Evolutionary conservation across 805 yeast species (phyloP).

Genomic region (Saturnispora saitoi): DNA sequence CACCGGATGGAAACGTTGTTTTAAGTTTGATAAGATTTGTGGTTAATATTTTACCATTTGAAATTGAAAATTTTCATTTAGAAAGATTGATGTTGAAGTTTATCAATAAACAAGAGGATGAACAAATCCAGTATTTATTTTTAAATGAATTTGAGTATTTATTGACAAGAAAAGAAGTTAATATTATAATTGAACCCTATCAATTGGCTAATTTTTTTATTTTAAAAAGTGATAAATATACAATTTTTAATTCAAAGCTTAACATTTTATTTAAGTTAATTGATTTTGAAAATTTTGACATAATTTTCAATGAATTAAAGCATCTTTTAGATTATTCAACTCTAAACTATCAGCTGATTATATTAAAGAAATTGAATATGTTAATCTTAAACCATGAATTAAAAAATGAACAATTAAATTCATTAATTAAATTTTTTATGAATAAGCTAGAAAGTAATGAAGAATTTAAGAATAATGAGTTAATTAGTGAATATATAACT

Average conservation of each 20-base stretch:
- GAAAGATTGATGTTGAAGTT: slow-evolving; percentile 38
- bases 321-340: slow-evolving; percentile 35
- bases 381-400: slow-evolving; percentile 16
- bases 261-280: slow-evolving; percentile 53
- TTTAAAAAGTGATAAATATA: neutral
- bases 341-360: slow-evolving; percentile 29
- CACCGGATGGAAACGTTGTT: slow-evolving; percentile 51
- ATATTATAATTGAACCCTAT: slow-evolving; percentile 27
- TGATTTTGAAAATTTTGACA: slow-evolving; percentile 41
- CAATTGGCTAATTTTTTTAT: slow-evolving; percentile 19
- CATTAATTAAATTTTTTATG: slow-evolving; percentile 57
- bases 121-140: slow-evolving; percentile 5
- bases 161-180: slow-evolving; percentile 29
- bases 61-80: slow-evolving; percentile 38
- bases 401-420: slow-evolving; percentile 39
- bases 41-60: slow-evolving; percentile 50
- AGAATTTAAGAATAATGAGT: slow-evolving; percentile 16
- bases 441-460: neutral
- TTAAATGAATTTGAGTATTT: slow-evolving; percentile 19
- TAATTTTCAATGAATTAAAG: slow-evolving; percentile 54
- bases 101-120: slow-evolving; percentile 6
- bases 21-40: slow-evolving; percentile 52
- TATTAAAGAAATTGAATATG: slow-evolving; percentile 47
- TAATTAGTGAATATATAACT: slow-evolving; percentile 59
- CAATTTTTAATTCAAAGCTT: slow-evolving; percentile 45